These are phyloP conservation scores for Lipomyces spencermartinsiae DNA, from an alignment of 805 yeast genomes.

Conservation along the genomic window DNA sequence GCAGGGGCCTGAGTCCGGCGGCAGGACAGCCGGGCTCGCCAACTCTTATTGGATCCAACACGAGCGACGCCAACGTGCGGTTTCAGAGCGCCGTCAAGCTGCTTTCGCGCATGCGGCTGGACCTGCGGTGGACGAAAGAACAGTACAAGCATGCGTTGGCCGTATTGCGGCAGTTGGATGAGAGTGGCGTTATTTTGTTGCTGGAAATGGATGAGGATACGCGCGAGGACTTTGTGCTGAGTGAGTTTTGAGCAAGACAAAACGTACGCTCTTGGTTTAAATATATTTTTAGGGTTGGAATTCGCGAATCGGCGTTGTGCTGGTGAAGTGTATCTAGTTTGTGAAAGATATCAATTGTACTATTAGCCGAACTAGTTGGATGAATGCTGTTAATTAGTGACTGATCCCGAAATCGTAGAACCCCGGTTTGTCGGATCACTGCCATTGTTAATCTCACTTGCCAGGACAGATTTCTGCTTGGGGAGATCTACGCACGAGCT, in stretches of 20 bases:
- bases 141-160: slow-evolving; percentile 25
- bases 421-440: no score
- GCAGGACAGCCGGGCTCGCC: background rate
- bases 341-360: background rate
- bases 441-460: no score
- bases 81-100: slow-evolving; percentile 18
- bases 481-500: no score
- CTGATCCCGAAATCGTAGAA: no score
- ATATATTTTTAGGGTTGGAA: background rate
- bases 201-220: slow-evolving; percentile 36
- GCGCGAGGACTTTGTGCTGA: slow-evolving; percentile 29
- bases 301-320: background rate
- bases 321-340: background rate
- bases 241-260: background rate
- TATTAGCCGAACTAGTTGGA: background rate
- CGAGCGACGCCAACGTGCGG: slow-evolving; percentile 11
- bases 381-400: background rate
- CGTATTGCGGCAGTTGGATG: slow-evolving; percentile 20
- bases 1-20: background rate
- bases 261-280: background rate
- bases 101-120: slow-evolving; percentile 29
- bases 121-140: slow-evolving; percentile 21
- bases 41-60: background rate
- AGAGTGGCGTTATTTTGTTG: slow-evolving; percentile 24
- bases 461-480: no score